Evolutionary conservation across 2,329 filamentous ascomycete genomes (phyloP).

Genomic region (Oidium heveae): DNA sequence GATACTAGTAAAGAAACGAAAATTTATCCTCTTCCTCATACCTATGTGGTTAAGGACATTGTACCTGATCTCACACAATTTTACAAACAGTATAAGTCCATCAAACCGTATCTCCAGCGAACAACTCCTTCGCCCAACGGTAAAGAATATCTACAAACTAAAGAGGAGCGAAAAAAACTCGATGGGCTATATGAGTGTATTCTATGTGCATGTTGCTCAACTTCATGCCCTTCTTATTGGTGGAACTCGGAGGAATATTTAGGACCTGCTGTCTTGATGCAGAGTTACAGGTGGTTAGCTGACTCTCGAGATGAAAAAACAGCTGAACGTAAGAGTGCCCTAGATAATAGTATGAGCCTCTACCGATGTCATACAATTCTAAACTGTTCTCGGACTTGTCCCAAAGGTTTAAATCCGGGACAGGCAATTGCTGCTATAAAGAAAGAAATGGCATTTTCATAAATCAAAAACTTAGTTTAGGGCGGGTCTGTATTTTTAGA

Average conservation of each 20-base stretch:
- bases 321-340: slow-evolving; percentile 62
- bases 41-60: slow-evolving; percentile 97
- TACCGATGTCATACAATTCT: slow-evolving; percentile 99
- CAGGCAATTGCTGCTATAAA: slow-evolving; percentile 94
- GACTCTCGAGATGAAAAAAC: slow-evolving; percentile 85
- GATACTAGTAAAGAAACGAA: slow-evolving; percentile 61
- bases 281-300: slow-evolving; percentile 92
- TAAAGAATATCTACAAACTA: slow-evolving; percentile 74
- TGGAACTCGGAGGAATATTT: slow-evolving; percentile 99
- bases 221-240: slow-evolving; percentile 99
- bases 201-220: slow-evolving; percentile 96
- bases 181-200: slow-evolving; percentile 98
- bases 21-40: slow-evolving; percentile 95
- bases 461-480: no score
- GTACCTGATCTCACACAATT: slow-evolving; percentile 95
- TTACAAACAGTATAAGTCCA: slow-evolving; percentile 99
- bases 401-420: slow-evolving; percentile 93
- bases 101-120: slow-evolving; percentile 94
- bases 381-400: slow-evolving; percentile 93
- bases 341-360: slow-evolving; percentile 97
- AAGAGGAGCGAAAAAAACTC: slow-evolving; percentile 75
- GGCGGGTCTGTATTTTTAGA: no score
- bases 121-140: slow-evolving; percentile 66
- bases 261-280: slow-evolving; percentile 81
- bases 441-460: slow-evolving; percentile 56